phyloP scores from a whole-genome alignment of 1,284 basidiomycete genomes.

The Cutaneotrichosporon cutaneum region DNA sequence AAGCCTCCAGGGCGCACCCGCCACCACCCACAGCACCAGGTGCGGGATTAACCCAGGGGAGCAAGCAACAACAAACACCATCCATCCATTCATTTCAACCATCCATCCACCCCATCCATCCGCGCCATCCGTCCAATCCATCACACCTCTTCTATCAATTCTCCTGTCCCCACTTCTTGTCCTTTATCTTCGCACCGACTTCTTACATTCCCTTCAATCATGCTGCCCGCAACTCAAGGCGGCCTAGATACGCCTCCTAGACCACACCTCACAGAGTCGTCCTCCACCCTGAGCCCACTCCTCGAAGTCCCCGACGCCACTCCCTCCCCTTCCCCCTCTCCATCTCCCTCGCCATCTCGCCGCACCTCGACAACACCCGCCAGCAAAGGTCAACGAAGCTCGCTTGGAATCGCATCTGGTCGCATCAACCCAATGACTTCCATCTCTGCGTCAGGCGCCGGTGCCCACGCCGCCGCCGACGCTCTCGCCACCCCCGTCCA shows the following conservation, averaged over 20 bases:
- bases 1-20: not conserved
- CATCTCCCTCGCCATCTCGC: not conserved
- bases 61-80: no score
- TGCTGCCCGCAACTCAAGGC: not conserved
- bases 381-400: constrained; percentile 2
- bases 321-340: constrained; percentile 1
- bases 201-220: not conserved
- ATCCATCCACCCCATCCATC: no score
- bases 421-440: constrained; percentile 1
- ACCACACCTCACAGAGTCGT: not conserved
- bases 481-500: constrained; percentile 7
- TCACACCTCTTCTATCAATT: not conserved
- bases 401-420: not conserved
- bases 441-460: not conserved
- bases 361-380: not conserved
- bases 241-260: not conserved
- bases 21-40: no score
- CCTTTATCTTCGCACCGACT: not conserved
- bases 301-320: constrained; percentile 1
- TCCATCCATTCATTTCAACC: no score
- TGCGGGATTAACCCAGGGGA: no score
- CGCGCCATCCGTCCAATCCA: no score
- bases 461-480: constrained; percentile 5
- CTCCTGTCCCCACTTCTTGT: not conserved
- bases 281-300: constrained; percentile 1